Base-by-base conservation (phyloP, 78 protist species). In the Dictyostelium firmibasis region DNA sequence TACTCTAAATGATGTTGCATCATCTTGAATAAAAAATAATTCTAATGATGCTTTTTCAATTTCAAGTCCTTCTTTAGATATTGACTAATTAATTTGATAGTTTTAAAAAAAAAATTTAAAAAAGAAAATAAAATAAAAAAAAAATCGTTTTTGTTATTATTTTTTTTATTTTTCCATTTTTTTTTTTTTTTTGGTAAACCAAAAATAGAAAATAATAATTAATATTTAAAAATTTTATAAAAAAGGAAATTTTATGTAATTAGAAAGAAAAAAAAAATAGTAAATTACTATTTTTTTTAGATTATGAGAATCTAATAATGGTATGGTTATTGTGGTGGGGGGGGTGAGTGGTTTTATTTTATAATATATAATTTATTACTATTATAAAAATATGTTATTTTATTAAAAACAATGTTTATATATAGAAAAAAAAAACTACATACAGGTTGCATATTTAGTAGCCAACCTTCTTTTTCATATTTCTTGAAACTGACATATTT, bases 1-100 rank as follows among this genome's bases (percentile, higher is more conserved):
- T 14, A 89, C 86, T 62, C 95, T 98, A 96, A 98, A 98, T 7
- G 94, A 31, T 4, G 62, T 27, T 9, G 98, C 98, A 35, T 97
- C 97, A 78, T 91, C 94, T 78, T 85, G 85, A 62, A 83, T 85
- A 43, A 87, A 91, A 36, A 77, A 76, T 50, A 85, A 57, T 47
- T 88, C 96, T 4, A 67, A 64, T 29, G 76, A 29, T 64, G 83
- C 38, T 44, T 11, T 93, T 60, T 75, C 75, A 3, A 25, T 29
- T 3, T 82, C 87, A 23, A 60, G 41, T n/a, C 78, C 94, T 57
- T 89, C 84, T 47, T 53, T 76, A 0, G 62, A 50, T 57, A 85
- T 77, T 43, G 79, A 43, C 91, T 84, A 67, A 64, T 29, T 82
- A 4, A 5, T 20, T 50, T 53, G 25, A 13, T 25, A 23, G 11